Conservation (phyloP, 2,329 filamentous ascomycete species). For the Fusarium drepaniforme region DNA sequence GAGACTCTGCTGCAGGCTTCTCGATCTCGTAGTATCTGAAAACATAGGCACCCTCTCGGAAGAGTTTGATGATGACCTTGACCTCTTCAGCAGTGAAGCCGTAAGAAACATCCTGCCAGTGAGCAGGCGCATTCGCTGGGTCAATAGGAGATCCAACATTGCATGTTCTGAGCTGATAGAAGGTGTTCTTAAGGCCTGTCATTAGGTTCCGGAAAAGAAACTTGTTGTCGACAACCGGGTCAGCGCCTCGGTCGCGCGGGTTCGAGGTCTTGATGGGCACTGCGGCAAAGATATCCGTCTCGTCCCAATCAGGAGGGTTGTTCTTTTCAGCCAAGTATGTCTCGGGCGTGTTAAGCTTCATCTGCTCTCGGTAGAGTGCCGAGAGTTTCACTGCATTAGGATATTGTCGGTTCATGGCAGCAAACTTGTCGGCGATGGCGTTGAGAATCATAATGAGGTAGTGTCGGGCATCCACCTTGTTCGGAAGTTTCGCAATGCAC, state of each 20-base stretch:
- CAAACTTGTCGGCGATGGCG: conserved; percentile 98
- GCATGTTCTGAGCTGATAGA: conserved; percentile 93
- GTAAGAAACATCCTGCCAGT: conserved; percentile 96
- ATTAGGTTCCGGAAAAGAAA: conserved; percentile 97
- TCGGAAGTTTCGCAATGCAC: conserved; percentile 92
- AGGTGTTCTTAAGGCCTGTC: conserved; percentile 95
- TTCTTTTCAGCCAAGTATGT: conserved; percentile 88
- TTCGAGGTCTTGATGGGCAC: conserved; percentile 97
- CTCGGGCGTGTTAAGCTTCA: conserved; percentile 73
- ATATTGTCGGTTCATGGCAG: conserved; percentile 97
- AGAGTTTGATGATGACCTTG: conserved; percentile 94
- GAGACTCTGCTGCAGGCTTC: conserved; percentile 77
- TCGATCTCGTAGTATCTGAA: conserved; percentile 98
- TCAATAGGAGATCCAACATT: conserved; percentile 83
- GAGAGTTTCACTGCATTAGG: conserved; percentile 95
- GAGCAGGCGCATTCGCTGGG: conserved; percentile 80
- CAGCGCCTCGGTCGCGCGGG: conserved; percentile 86
- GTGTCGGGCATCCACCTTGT: conserved; percentile 94
- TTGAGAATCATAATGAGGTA: conserved; percentile 98
- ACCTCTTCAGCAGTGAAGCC: conserved; percentile 98
- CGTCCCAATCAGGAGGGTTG: conserved; percentile 91
- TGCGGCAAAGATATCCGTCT: conserved; percentile 96
- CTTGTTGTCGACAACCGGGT: conserved; percentile 96
- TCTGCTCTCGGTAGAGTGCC: conserved; percentile 78
- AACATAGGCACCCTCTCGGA: conserved; percentile 94